Conservation (phyloP, 2,329 filamentous ascomycete species). For the Lecanicillium sp. region DNA sequence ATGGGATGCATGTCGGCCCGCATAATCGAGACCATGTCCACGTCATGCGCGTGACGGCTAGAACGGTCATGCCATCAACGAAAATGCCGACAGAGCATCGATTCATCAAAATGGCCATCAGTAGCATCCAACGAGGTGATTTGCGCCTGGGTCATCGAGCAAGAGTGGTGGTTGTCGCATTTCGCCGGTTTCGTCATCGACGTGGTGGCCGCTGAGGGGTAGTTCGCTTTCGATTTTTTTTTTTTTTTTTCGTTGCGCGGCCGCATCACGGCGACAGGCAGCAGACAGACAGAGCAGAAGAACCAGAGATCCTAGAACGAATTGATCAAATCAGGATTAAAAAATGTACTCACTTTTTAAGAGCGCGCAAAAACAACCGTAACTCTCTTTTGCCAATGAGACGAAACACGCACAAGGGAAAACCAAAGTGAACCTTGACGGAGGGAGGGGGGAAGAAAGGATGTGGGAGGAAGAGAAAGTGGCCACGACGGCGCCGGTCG, state of each 20-base stretch:
- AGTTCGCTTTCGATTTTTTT: conserved; percentile 10
- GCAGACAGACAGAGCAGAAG: conserved; percentile 12
- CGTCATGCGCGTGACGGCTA: no score
- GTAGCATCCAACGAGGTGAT: no score
- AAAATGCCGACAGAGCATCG: no score
- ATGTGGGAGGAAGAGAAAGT: conserved; percentile 17
- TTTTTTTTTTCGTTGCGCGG: conserved; percentile 8
- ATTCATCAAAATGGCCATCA: no score
- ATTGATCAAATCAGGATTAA: background rate
- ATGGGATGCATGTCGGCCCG: no score
- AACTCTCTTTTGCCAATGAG: conserved; percentile 33
- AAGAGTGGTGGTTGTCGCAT: background rate
- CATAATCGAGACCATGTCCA: no score
- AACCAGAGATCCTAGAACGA: conserved; percentile 9
- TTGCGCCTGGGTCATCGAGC: background rate
- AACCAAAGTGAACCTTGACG: conserved; percentile 28
- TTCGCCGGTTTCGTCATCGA: conserved; percentile 7
- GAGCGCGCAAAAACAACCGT: conserved; percentile 42
- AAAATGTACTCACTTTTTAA: conserved; percentile 41
- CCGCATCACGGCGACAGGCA: conserved; percentile 12
- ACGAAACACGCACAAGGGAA: conserved; percentile 40
- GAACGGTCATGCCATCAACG: no score
- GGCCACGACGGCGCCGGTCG: background rate
- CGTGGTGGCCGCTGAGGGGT: conserved; percentile 10
- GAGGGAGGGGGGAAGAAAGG: conserved; percentile 22